Conservation (phyloP, 257 asterid genomes). For the Solanum acaule region DNA sequence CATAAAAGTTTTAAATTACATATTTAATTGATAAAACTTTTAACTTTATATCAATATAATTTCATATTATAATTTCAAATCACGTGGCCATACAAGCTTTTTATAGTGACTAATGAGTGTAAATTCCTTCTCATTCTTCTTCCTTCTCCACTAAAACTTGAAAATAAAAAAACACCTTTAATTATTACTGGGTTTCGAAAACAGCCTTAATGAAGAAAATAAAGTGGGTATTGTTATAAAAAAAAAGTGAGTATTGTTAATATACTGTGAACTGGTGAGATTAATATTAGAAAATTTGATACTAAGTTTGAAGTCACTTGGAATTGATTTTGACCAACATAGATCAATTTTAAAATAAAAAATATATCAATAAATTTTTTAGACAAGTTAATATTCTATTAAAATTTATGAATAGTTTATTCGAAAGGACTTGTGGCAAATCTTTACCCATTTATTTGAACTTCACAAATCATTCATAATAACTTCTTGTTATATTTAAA, state of each 20-base stretch:
- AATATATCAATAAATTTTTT: too few relatives aligned
- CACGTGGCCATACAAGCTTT: background rate
- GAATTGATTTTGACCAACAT: background rate
- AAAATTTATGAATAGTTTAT: background rate
- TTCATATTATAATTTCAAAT: too few relatives aligned
- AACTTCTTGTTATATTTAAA: background rate
- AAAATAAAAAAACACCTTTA: too few relatives aligned
- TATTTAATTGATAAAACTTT: too few relatives aligned
- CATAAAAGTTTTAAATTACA: background rate
- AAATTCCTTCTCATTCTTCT: background rate
- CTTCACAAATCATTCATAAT: background rate
- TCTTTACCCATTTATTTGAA: too few relatives aligned
- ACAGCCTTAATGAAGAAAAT: too few relatives aligned
- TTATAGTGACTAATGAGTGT: too few relatives aligned
- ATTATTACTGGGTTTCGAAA: too few relatives aligned
- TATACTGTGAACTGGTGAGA: background rate
- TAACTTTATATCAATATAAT: too few relatives aligned
- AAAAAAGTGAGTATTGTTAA: background rate
- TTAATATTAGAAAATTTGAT: background rate
- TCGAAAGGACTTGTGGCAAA: background rate
- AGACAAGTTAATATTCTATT: background rate
- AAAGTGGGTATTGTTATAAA: background rate
- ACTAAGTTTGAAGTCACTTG: background rate
- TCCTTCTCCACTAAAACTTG: background rate
- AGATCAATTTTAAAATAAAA: background rate